phyloP scores from a whole-genome alignment of 192 early-diverging fungal genomes.

The Ambispora gerdemannii region DNA sequence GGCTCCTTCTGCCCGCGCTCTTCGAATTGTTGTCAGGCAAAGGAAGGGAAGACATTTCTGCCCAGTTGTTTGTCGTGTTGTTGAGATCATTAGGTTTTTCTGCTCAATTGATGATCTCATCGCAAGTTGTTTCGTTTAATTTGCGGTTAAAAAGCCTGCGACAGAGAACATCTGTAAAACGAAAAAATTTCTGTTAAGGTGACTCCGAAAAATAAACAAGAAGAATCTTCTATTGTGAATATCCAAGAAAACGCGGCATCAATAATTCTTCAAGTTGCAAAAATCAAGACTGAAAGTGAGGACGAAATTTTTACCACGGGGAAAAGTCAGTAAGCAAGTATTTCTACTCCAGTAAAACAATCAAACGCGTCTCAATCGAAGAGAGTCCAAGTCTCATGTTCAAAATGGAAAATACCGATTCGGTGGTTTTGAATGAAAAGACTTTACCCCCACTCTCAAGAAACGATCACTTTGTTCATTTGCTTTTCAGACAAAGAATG shows the following conservation, averaged over 20 bases:
- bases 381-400: background rate
- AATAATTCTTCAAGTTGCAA: no score
- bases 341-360: background rate
- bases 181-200: no score
- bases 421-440: no score
- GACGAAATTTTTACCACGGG: background rate
- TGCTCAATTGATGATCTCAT: constrained; percentile 58
- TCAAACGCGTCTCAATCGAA: background rate
- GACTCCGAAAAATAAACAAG: no score
- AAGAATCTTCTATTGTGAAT: no score
- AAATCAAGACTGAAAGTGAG: no score
- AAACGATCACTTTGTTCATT: no score
- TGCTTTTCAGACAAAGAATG: no score
- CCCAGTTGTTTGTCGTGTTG: constrained; percentile 48
- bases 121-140: constrained; percentile 64
- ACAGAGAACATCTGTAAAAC: background rate
- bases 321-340: background rate
- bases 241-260: background rate
- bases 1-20: constrained; percentile 27
- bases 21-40: constrained; percentile 27
- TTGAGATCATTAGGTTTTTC: constrained; percentile 49
- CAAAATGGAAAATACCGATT: background rate
- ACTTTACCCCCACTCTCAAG: background rate
- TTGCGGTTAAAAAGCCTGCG: constrained; percentile 23
- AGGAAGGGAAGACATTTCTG: constrained; percentile 45